A percentile compares a stretch with the other conserved stretches of the same genome.
Evolutionary conservation across 2,329 filamentous ascomycete species (phyloP).

Genomic region (Lasiodiplodia gonubiensis): DNA sequence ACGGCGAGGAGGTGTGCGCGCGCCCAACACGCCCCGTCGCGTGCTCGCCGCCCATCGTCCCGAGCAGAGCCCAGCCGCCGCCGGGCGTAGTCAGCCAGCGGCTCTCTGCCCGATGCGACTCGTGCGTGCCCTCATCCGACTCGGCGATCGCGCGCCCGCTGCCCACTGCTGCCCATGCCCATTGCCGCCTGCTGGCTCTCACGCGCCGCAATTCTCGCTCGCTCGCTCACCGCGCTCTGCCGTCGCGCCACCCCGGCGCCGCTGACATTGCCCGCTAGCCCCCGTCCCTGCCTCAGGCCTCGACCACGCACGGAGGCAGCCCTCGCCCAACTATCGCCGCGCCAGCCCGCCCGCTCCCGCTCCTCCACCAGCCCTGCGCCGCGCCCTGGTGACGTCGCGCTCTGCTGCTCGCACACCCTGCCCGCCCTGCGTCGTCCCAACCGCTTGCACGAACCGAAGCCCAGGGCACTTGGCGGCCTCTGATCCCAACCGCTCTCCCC

Average conservation of each 20-base stretch:
- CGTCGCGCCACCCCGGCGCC: background rate
- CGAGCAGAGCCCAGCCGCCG: conserved; percentile 13
- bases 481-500: conserved; percentile 9
- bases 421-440: background rate
- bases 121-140: conserved; percentile 19
- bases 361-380: conserved; percentile 12
- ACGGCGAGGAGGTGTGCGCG: background rate
- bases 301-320: conserved; percentile 14
- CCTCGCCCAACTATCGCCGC: background rate
- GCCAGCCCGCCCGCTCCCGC: conserved; percentile 23
- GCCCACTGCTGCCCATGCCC: background rate
- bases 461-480: conserved; percentile 26
- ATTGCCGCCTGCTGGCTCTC: conserved; percentile 9
- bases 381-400: conserved; percentile 12
- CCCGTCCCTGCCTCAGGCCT: conserved; percentile 3
- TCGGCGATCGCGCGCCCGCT: conserved; percentile 22
- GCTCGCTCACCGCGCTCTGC: conserved; percentile 19
- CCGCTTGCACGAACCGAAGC: conserved; percentile 20
- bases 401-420: background rate
- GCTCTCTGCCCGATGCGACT: conserved; percentile 25
- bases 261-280: background rate
- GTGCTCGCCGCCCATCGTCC: conserved; percentile 22
- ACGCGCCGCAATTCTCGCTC: background rate
- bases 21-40: conserved; percentile 13
- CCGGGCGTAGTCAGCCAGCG: background rate